A percentile compares a stretch with the other conserved stretches of the same genome.
These are phyloP conservation scores for Blastobotrys chiropterorum DNA, from an alignment of 805 yeast species.

Conservation along the genomic window DNA sequence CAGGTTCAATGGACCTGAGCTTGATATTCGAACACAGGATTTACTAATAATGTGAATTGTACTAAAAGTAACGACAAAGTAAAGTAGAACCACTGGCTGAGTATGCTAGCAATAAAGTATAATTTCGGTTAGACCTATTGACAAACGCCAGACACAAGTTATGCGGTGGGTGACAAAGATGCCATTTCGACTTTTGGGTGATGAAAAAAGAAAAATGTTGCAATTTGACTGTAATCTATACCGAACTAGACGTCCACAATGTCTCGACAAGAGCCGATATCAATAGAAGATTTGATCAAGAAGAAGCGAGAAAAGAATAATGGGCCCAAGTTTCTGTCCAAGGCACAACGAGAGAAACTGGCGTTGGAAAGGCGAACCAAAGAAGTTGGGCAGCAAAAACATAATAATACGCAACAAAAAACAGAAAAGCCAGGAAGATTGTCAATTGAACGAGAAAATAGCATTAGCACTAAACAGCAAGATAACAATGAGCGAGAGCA, in stretches of 20 bases:
- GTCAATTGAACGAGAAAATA: slow-evolving; percentile 6
- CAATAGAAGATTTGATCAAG: slow-evolving; percentile 28
- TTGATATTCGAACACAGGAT: too few species aligned
- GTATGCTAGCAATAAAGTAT: too few species aligned
- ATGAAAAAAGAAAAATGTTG: not conserved
- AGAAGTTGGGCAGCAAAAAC: slow-evolving; percentile 2
- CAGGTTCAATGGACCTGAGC: too few species aligned
- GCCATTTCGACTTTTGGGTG: not conserved
- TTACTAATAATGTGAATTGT: too few species aligned
- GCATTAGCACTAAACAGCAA: not conserved
- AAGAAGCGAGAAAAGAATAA: slow-evolving; percentile 20
- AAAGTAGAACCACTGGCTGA: too few species aligned
- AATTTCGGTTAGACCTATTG: too few species aligned
- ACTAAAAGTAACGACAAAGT: too few species aligned
- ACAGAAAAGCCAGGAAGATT: slow-evolving; percentile 5
- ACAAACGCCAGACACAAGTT: not conserved
- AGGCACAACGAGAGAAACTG: slow-evolving; percentile 34
- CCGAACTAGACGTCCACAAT: too few species aligned
- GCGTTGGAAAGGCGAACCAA: slow-evolving; percentile 7
- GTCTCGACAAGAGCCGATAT: slow-evolving; percentile 20
- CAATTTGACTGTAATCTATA: too few species aligned
- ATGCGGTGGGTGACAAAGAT: not conserved
- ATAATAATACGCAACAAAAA: not conserved
- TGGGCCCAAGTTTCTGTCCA: slow-evolving; percentile 42
- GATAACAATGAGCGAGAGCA: too few species aligned